Evolutionary conservation across 768 basidiomycete species (phyloP).

Genomic region (Phanerochaete carnosa): DNA sequence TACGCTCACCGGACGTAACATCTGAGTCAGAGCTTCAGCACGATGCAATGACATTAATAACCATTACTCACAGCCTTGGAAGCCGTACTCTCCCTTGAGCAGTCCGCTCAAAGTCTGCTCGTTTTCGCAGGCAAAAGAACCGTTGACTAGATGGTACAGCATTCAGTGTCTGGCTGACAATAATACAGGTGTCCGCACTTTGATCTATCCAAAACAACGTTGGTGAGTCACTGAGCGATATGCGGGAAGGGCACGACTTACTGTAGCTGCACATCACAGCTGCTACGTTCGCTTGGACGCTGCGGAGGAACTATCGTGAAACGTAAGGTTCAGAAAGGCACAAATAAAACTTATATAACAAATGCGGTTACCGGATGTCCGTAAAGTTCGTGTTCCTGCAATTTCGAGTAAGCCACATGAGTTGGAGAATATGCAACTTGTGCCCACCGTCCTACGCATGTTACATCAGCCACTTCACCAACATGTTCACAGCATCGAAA

Average conservation of each 20-base stretch:
- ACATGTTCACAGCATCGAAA: not conserved
- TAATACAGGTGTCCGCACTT: constrained; percentile 1
- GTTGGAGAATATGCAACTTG: not conserved
- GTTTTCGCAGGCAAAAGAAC: constrained; percentile 72
- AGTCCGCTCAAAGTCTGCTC: constrained; percentile 58
- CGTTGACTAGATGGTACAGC: constrained; percentile 41
- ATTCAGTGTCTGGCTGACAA: not conserved
- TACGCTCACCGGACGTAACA: constrained; percentile 23
- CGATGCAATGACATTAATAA: constrained; percentile 6
- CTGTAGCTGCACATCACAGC: constrained; percentile 25
- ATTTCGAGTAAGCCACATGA: not conserved
- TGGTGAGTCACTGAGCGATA: not conserved
- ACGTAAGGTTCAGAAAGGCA: too few species aligned
- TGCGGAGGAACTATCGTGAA: constrained; percentile 19
- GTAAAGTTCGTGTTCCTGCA: constrained; percentile 23
- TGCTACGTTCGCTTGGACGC: constrained; percentile 23
- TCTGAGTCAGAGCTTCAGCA: constrained; percentile 20
- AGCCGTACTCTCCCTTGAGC: constrained; percentile 39
- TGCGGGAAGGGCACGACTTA: constrained; percentile 2
- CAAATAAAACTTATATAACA: not conserved
- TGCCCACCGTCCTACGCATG: constrained; percentile 13
- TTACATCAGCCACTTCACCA: not conserved
- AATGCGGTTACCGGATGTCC: constrained; percentile 13
- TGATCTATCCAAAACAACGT: constrained; percentile 8
- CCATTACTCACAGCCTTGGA: constrained; percentile 32